Base-by-base conservation (phyloP, 2,329 filamentous ascomycete species). In the Aspergillus carbonarius region DNA sequence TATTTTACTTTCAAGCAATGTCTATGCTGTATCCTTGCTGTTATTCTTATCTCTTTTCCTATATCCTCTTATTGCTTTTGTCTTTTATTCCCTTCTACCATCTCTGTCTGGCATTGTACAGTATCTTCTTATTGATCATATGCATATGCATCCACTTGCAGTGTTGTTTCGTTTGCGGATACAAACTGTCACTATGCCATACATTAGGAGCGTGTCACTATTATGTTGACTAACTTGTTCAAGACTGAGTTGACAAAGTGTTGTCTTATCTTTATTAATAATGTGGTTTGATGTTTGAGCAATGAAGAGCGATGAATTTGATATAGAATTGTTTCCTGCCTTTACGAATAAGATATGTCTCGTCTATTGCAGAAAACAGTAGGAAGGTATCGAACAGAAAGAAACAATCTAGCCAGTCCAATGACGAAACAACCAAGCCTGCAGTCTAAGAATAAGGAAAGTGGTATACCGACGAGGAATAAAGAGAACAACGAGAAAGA, bases 111-210 rank as follows among this genome's bases (percentile, higher is more conserved):
- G 37, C 37, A 32, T 44, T 46, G 37, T 40, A 50, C 52, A 42
- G 42, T 53, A 25, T 40, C 51, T 35, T 40, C 8, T 30, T 27
- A 18, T 40, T 54, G 20, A 51, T n/a, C 34, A 37, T 25, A 51
- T 51, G 49, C 49, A 51, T 51, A 25, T 51, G 49, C 34, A 51
- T 51, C n/a, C 32, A 39, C 6, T 51, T 37, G 49, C 49, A 25
- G 18, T 51, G 49, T 51, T 37, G 15, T 35, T 51, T 51, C 49
- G 20, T 39, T n/a, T 37, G 49, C 34, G 37, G 49, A 37, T 51
- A 37, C 32, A 51, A 51, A 30, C 18, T 51, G 32, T 51, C 20
- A 37, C 32, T 25, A 23, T 51, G 34, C 37, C 49, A 51, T 27
- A 51, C 49, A 40, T 48, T 39, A 39, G 48, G 49, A 54, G 20